Conservation (phyloP, 768 basidiomycete species). For the Glaciozyma martinii region DNA sequence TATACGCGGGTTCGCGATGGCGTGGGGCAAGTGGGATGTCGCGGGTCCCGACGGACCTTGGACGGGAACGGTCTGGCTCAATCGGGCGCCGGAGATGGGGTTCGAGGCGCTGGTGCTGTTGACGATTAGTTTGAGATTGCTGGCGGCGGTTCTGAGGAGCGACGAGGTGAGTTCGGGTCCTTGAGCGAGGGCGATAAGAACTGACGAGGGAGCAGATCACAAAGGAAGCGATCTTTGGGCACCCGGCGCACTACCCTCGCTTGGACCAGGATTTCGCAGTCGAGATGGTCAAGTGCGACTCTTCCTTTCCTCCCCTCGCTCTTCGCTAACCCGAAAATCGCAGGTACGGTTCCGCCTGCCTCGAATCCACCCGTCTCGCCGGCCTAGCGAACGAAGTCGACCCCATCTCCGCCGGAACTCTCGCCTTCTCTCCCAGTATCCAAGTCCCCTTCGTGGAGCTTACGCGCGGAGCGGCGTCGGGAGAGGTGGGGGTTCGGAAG, state of each 20-base stretch:
- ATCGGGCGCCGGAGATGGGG: constrained; percentile 19
- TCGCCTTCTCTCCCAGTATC: not conserved
- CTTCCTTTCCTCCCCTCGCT: too few relatives aligned
- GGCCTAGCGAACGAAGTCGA: constrained; percentile 19
- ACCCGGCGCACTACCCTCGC: not conserved
- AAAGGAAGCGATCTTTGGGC: constrained; percentile 9
- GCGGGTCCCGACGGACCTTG: not conserved
- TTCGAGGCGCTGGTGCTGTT: constrained; percentile 7
- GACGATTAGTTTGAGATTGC: constrained; percentile 4
- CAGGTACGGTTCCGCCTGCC: constrained; percentile 21
- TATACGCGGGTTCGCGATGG: not conserved
- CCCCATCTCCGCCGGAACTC: constrained; percentile 8
- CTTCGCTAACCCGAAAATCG: too few relatives aligned
- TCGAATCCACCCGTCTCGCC: constrained; percentile 16
- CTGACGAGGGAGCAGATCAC: constrained; percentile 2
- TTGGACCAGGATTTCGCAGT: constrained; percentile 20
- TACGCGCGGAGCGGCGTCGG: not conserved
- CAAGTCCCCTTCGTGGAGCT: not conserved
- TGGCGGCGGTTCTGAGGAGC: constrained; percentile 3
- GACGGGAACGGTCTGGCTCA: constrained; percentile 21
- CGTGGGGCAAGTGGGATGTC: not conserved
- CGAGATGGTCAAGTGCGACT: constrained; percentile 19
- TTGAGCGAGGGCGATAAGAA: too few relatives aligned
- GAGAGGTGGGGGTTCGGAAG: not conserved
- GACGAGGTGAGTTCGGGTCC: constrained; percentile 9